Percentiles rank a stretch among this genome's conserved stretches.
Conservation (phyloP, 208 protist genomes). For the Trypanosoma scelopori region DNA sequence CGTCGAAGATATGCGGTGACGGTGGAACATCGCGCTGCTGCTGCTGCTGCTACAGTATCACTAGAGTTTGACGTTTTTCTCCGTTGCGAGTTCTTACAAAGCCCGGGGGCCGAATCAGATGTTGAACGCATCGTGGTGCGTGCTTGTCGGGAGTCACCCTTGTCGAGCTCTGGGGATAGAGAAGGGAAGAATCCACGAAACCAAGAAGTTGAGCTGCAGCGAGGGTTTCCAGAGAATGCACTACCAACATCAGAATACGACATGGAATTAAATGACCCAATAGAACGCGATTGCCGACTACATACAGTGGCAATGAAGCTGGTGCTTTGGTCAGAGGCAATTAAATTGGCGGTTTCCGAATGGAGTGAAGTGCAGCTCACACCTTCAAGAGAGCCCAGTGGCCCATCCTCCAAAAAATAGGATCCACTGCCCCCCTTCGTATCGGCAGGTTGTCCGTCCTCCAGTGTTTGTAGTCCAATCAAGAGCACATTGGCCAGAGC, state of each 20-base stretch:
- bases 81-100: neutral
- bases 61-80: neutral
- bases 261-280: too few species aligned
- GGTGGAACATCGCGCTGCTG: neutral
- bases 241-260: too few species aligned
- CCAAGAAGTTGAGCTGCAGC: neutral
- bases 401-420: neutral
- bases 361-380: neutral
- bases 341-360: too few species aligned
- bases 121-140: neutral
- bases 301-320: too few species aligned
- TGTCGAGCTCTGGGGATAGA: neutral
- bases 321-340: too few species aligned
- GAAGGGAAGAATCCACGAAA: neutral
- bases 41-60: neutral
- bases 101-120: neutral
- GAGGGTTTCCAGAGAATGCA: neutral
- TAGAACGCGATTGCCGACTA: too few species aligned
- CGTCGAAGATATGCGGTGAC: conserved; percentile 6
- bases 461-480: neutral
- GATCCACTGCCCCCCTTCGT: neutral
- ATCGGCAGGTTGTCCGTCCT: neutral
- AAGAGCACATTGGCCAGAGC: conserved; percentile 4
- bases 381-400: neutral
- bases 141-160: neutral